These are phyloP conservation scores for Stachybotrys chlorohalonatus DNA, from an alignment of 2,329 filamentous ascomycete genomes.

Conservation along the genomic window DNA sequence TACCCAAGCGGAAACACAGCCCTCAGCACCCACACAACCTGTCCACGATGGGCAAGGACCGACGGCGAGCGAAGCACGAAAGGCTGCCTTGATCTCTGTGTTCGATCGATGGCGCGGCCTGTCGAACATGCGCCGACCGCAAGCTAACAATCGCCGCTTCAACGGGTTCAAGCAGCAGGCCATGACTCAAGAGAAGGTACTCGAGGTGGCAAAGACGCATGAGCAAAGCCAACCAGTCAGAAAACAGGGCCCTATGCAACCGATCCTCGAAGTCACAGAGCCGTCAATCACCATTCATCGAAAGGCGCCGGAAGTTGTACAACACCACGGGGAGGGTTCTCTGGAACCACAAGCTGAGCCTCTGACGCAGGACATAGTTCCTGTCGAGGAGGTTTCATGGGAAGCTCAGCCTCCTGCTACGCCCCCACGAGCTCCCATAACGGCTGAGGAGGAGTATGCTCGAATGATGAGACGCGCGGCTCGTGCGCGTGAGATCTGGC, in stretches of 20 bases:
- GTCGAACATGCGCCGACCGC: not conserved
- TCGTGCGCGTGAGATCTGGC: constrained; percentile 55
- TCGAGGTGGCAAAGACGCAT: not conserved
- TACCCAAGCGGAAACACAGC: not conserved
- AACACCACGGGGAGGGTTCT: not conserved
- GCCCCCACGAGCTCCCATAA: constrained; percentile 23
- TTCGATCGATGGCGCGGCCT: constrained; percentile 11
- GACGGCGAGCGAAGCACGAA: not conserved
- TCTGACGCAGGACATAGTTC: not conserved
- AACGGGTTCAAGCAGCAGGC: not conserved
- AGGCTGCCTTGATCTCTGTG: constrained; percentile 5
- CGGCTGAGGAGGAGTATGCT: constrained; percentile 17
- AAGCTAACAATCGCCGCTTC: not conserved
- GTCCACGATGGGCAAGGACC: not conserved
- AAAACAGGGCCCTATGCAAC: not conserved
- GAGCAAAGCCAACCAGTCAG: not conserved
- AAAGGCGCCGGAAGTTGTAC: not conserved
- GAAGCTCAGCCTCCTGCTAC: constrained; percentile 4
- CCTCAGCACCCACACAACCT: not conserved
- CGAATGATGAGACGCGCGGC: constrained; percentile 40
- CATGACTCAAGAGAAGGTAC: not conserved
- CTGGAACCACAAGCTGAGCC: not conserved
- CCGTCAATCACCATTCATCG: not conserved
- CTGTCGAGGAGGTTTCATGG: not conserved
- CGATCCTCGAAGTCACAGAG: not conserved